Conservation (phyloP, 2,329 filamentous ascomycete species). For the Periconia macrospinosa region DNA sequence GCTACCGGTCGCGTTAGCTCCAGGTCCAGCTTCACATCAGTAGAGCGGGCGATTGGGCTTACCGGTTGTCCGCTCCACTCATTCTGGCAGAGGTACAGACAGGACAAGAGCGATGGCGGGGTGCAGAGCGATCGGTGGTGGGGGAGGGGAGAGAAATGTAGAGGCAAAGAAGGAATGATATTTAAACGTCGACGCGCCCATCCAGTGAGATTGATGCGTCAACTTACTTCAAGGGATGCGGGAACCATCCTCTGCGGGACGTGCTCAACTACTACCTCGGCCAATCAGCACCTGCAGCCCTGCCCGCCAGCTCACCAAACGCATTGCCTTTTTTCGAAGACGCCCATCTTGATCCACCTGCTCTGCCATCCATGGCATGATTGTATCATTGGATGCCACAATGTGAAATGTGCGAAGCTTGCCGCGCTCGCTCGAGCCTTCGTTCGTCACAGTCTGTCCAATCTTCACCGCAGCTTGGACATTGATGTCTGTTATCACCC, state of each 20-base stretch:
- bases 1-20: constrained; percentile 16
- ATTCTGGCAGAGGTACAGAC: constrained; percentile 25
- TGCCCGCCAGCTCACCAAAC: constrained; percentile 7
- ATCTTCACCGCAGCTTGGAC: too few relatives aligned
- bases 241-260: background rate
- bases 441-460: too few relatives aligned
- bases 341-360: constrained; percentile 4
- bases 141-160: constrained; percentile 22
- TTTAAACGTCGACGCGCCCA: constrained; percentile 16
- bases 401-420: too few relatives aligned
- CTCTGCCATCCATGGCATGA: constrained; percentile 6
- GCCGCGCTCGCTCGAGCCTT: too few relatives aligned
- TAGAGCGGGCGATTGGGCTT: constrained; percentile 4
- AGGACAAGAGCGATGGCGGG: constrained; percentile 18
- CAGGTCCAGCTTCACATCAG: too few relatives aligned
- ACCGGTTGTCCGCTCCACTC: constrained; percentile 45
- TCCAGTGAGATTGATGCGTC: constrained; percentile 8
- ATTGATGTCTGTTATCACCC: too few relatives aligned
- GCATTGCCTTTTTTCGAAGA: constrained; percentile 4
- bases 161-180: too few relatives aligned
- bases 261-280: background rate
- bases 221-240: background rate
- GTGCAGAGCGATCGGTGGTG: constrained; percentile 20
- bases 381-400: background rate
- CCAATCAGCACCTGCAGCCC: constrained; percentile 6